phyloP scores from a whole-genome alignment of 331 rosid species.

The Malus hybrid region DNA sequence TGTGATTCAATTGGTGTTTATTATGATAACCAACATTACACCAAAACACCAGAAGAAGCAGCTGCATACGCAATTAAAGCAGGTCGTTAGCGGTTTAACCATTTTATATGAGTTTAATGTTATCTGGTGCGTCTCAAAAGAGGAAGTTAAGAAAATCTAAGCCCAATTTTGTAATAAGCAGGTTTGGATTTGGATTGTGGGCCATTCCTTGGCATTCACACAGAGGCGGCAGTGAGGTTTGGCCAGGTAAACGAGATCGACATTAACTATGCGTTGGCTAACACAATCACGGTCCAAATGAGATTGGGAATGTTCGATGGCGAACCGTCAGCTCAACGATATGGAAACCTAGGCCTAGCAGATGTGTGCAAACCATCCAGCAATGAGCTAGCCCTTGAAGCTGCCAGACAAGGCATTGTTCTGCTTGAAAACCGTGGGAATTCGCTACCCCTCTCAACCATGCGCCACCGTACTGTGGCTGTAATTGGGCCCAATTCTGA shows the following conservation, averaged over 20 bases:
- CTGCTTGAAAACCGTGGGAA: constrained; percentile 42
- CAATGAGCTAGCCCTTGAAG: constrained; percentile 67
- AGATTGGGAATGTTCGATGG: constrained; percentile 96
- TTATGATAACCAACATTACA: constrained; percentile 66
- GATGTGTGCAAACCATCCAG: constrained; percentile 61
- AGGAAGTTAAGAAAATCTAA: background rate
- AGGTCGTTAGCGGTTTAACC: background rate
- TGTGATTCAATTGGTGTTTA: constrained; percentile 79
- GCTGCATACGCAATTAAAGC: constrained; percentile 67
- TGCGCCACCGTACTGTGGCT: constrained; percentile 39
- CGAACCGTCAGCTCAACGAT: constrained; percentile 52
- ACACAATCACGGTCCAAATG: constrained; percentile 72
- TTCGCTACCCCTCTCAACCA: constrained; percentile 45
- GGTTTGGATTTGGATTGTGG: constrained; percentile 88
- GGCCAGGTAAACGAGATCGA: constrained; percentile 49
- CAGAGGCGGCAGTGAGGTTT: constrained; percentile 43
- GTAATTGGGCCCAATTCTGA: constrained; percentile 92
- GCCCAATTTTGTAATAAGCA: constrained; percentile 7
- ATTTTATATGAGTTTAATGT: background rate
- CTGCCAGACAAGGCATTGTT: constrained; percentile 79
- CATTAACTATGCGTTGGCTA: constrained; percentile 57
- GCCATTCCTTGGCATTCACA: constrained; percentile 58
- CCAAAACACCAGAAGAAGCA: constrained; percentile 67
- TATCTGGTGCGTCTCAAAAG: background rate
- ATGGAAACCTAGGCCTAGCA: constrained; percentile 52